phyloP scores from a whole-genome alignment of 2,329 filamentous ascomycete species.

The Aureobasidium namibiae region DNA sequence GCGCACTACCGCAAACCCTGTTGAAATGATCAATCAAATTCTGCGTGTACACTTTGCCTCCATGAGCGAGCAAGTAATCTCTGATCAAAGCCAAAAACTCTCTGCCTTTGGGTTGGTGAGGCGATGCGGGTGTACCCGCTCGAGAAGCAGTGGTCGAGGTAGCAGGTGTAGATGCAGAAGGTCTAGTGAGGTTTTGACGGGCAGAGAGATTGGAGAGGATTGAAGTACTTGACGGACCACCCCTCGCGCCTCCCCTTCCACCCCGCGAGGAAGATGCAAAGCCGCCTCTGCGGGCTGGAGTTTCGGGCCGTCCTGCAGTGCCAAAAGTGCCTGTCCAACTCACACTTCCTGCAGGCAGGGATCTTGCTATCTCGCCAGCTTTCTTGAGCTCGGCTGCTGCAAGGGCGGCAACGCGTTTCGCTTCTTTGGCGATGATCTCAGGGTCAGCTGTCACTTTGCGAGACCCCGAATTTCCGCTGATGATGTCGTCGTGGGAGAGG shows the following conservation, averaged over 20 bases:
- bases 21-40: conserved; percentile 88
- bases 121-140: conserved; percentile 19
- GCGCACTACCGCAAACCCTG: conserved; percentile 60
- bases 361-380: conserved; percentile 63
- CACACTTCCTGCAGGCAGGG: conserved; percentile 71
- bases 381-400: conserved; percentile 69
- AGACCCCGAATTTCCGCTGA: conserved; percentile 56
- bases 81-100: conserved; percentile 53
- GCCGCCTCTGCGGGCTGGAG: conserved; percentile 39
- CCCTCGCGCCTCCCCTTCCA: conserved; percentile 24
- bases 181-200: conserved; percentile 29
- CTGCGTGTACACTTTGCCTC: conserved; percentile 71
- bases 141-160: conserved; percentile 22
- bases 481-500: conserved; percentile 85
- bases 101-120: conserved; percentile 28
- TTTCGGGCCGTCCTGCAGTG: conserved; percentile 60
- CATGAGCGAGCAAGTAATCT: conserved; percentile 68
- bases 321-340: conserved; percentile 91
- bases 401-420: conserved; percentile 66
- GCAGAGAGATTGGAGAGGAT: conserved; percentile 38
- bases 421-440: conserved; percentile 71
- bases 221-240: conserved; percentile 28
- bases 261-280: conserved; percentile 33
- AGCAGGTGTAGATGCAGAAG: conserved; percentile 17
- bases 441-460: conserved; percentile 62